Base-by-base conservation (phyloP, 2,329 filamentous ascomycete genomes). In the Xylariomycetidae sp. region DNA sequence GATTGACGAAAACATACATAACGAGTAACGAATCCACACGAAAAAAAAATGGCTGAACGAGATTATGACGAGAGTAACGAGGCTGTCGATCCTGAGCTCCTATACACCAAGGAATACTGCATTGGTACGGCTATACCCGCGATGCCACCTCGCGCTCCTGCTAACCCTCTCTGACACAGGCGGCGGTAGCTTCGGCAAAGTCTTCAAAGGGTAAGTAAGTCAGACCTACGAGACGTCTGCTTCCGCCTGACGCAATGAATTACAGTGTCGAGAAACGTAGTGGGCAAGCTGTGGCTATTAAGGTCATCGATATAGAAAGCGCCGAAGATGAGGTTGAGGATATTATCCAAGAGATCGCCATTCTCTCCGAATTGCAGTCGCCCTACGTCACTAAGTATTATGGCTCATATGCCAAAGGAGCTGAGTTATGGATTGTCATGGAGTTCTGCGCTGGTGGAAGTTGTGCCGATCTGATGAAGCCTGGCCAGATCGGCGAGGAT, bases 251-350 rank as follows among this genome's bases (percentile, higher is more conserved):
- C 33, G 32, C 38, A 8, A 8, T 23, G 8, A 23, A 23, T 16
- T 6, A 23, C 49, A 92, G 85, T 38, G 87, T 97, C 46, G 90
- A 97, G 66, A 94, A 92, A 57, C 80, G 87, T 32, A 94, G 85
- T 13, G 92, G 92, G 23, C 85, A 94, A 55, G 83, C 90, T 10
- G 92, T 98, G 31, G 92, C 92, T 17, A 98, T 98, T 70, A 98
- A 98, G 64, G 75, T 98, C 53, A 97, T 98, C 59, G 92, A 98
- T 55, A 92, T 98, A 47, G 92, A 98, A 64, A 96, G 92, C 66
- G 92, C 92, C 54, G 92, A 98, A 64, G 92, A 98, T 61, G 92
- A 98, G 66, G 90, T 98, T 49, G 92, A 97, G 67, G 92, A 98
- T 64, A 98, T 98, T 52, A 96, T 97, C 59, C 88, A 95, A 60